Evolutionary conservation across 352 stramenopile species (phyloP), one percentile per base, ranked within the genome.

Genomic region (Phytopythium montanum): DNA sequence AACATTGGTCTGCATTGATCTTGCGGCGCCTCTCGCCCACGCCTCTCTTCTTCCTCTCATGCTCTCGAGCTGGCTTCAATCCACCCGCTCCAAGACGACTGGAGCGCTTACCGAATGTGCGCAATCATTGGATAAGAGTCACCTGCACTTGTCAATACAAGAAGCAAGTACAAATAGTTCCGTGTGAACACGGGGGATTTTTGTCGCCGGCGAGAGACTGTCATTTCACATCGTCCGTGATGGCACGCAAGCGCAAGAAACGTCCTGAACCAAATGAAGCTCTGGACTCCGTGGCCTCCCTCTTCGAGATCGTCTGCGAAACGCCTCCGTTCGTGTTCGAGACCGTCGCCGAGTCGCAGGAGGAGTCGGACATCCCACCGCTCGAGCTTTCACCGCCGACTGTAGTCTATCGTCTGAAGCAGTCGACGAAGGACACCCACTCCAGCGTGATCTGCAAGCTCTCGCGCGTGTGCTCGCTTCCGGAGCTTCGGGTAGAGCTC

Each of bases 81-180:
- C 28, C 48, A 41, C 18, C 7, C 10, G 18, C 25, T 26, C 19
- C 21, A 45, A 36, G 13, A 36, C 45, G 45, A 4, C 18, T 18
- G 62, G 46, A 44, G 63, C 56, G 62, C 58, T 92, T 90, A 95
- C 79, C 85, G 80, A 76, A 99, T 99, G 79, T n/a, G n/a, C n/a
- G n/a, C n/a, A n/a, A n/a, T n/a, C n/a, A n/a, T n/a, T n/a, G n/a
- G n/a, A n/a, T n/a, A n/a, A n/a, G n/a, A n/a, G n/a, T n/a, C n/a
- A n/a, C n/a, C n/a, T n/a, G n/a, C n/a, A n/a, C n/a, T n/a, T n/a
- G n/a, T n/a, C n/a, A n/a, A n/a, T n/a, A n/a, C n/a, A n/a, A n/a
- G n/a, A n/a, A n/a, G n/a, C n/a, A n/a, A n/a, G n/a, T n/a, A n/a
- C n/a, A n/a, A n/a, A n/a, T n/a, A n/a, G n/a, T n/a, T n/a, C n/a